Conservation (phyloP, 805 yeast species). For the Saccharomyces jurei region DNA sequence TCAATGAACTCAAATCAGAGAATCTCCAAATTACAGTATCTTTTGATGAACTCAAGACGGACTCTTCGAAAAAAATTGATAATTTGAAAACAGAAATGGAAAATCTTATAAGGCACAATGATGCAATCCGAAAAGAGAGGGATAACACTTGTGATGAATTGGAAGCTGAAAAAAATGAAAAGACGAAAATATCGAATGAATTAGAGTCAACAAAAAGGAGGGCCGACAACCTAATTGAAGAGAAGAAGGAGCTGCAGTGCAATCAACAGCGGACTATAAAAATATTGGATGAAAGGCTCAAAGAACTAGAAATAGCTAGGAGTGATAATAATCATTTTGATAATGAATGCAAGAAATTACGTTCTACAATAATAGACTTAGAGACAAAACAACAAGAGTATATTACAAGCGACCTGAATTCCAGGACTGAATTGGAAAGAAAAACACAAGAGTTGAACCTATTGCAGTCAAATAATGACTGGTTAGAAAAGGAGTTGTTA, state of each 20-base stretch:
- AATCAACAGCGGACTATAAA: slow-evolving; percentile 20
- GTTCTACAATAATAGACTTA: slow-evolving; percentile 31
- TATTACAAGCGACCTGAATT: slow-evolving; percentile 24
- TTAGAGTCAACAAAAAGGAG: slow-evolving; percentile 4
- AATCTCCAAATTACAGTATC: slow-evolving; percentile 32
- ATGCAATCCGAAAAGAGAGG: slow-evolving; percentile 16
- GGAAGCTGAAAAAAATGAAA: slow-evolving; percentile 12
- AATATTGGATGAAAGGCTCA: slow-evolving; percentile 25
- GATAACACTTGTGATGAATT: slow-evolving; percentile 15
- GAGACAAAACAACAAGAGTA: slow-evolving; percentile 31
- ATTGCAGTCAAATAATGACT: slow-evolving; percentile 34
- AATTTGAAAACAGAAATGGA: slow-evolving; percentile 26
- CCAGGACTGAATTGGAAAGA: slow-evolving; percentile 31
- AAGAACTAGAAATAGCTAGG: slow-evolving; percentile 17
- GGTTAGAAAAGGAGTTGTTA: slow-evolving; percentile 36
- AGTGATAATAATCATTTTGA: slow-evolving; percentile 10
- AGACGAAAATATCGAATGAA: slow-evolving; percentile 5
- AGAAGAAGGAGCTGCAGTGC: slow-evolving; percentile 13
- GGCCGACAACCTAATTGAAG: slow-evolving; percentile 6
- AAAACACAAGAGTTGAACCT: slow-evolving; percentile 37
- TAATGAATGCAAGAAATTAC: slow-evolving; percentile 29
- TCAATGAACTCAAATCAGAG: slow-evolving; percentile 33
- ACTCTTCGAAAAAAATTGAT: slow-evolving; percentile 26
- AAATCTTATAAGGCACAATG: slow-evolving; percentile 17
- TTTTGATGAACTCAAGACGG: slow-evolving; percentile 35